Conservation (phyloP, 2,329 filamentous ascomycete genomes). For the Calonectria hawksworthii region DNA sequence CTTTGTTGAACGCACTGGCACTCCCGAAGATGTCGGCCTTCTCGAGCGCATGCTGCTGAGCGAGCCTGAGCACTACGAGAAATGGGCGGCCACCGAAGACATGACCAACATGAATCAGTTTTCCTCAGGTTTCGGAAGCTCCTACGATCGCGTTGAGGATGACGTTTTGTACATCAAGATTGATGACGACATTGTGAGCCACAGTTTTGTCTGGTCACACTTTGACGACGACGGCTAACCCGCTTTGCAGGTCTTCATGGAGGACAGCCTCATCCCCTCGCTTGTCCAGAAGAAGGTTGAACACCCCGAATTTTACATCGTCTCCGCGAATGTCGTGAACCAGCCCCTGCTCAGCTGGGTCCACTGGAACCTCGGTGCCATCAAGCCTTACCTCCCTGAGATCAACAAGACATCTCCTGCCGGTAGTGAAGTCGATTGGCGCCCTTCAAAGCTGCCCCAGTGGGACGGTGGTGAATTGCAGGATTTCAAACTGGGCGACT, state of each 20-base stretch:
- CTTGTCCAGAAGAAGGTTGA: conserved; percentile 66
- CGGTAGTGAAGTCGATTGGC: conserved; percentile 51
- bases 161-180: conserved; percentile 59
- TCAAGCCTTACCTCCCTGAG: conserved; percentile 68
- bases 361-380: conserved; percentile 66
- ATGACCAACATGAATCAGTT: conserved; percentile 47
- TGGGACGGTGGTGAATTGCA: conserved; percentile 46
- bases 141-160: conserved; percentile 62
- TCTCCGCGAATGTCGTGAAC: conserved; percentile 71
- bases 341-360: conserved; percentile 67
- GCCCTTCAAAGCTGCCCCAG: conserved; percentile 53
- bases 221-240: neutral
- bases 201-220: neutral
- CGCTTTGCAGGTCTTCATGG: conserved; percentile 50
- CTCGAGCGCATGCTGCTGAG: conserved; percentile 54
- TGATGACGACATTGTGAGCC: conserved; percentile 55
- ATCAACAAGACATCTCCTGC: conserved; percentile 43
- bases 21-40: conserved; percentile 55
- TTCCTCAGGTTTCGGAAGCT: conserved; percentile 50
- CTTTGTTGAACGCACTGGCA: conserved; percentile 59
- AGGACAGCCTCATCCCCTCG: conserved; percentile 61
- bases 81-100: conserved; percentile 49
- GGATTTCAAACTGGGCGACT: conserved; percentile 48
- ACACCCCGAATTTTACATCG: conserved; percentile 63
- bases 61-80: conserved; percentile 53